These are phyloP conservation scores for Paecilomyces sp. DNA, from an alignment of 2,329 filamentous ascomycete genomes.

Conservation along the genomic window DNA sequence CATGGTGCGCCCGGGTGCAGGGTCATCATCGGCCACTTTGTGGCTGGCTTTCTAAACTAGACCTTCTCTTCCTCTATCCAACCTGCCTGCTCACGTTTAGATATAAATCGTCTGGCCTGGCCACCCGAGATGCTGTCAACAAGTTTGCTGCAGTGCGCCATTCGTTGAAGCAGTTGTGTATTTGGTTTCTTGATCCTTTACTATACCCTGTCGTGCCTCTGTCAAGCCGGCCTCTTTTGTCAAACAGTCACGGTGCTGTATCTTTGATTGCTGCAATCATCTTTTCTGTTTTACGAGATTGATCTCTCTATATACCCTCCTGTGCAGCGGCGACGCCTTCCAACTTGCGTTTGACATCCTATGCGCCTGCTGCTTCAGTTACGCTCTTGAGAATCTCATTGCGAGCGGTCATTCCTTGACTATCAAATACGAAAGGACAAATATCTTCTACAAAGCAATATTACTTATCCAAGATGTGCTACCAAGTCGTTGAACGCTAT, in stretches of 20 bases:
- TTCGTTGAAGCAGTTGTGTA: background rate
- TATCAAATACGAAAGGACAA: background rate
- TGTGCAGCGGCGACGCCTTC: background rate
- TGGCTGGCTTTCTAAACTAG: background rate
- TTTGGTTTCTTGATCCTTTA: background rate
- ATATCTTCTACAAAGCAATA: background rate
- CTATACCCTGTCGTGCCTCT: background rate
- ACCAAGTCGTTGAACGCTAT: conserved; percentile 78
- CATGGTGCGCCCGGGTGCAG: background rate
- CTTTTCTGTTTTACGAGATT: background rate
- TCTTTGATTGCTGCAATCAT: background rate
- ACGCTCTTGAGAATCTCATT: background rate
- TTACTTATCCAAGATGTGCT: conserved; percentile 61
- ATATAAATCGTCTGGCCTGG: background rate
- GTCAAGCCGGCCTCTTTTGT: background rate
- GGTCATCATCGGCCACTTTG: background rate
- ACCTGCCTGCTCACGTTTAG: background rate
- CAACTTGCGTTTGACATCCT: background rate
- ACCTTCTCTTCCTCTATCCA: background rate
- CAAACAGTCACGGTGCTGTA: background rate
- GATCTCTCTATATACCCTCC: background rate
- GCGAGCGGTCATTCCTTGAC: background rate
- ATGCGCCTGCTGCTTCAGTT: background rate
- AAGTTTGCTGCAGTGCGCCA: background rate
- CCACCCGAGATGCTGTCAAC: background rate